Base-by-base conservation (phyloP, 192 early-diverging fungal genomes). In the Thamnidium elegans region DNA sequence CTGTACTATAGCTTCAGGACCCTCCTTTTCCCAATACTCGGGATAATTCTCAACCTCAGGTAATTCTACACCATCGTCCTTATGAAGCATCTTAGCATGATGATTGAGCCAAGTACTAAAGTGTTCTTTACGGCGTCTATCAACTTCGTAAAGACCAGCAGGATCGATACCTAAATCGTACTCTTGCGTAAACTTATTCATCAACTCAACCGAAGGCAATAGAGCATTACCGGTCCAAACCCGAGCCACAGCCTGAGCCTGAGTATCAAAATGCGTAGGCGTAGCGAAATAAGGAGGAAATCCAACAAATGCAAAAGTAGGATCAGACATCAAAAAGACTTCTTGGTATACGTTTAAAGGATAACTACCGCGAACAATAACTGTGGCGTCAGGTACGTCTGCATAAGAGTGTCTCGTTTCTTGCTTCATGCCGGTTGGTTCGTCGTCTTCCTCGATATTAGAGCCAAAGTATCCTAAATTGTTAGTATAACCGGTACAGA, bases 401-500 rank as follows among this genome's bases (percentile, higher is more conserved):
- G 44, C 14, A 7, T 19, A 43, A 4, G 21, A 8, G 15, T 39
- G 15, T 0, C 26, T 20, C 0, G 42, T 17, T 15, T 14, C 14
- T 43, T 9, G 19, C 43, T 59, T 20, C 11, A 19, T 15, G 14
- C 20, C 13, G 4, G 36, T 15, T 11, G 11, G 9, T 11, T 21
- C n/a, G 17, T 26, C 11, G 7, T 19, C 26, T 7, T 30, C 51
- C 20, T 73, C 58, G 3, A 26, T 26, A 2, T 26, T 26, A 3
- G 26, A 2, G 43, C 80, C 74, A 46, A 89, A 55, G 55, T 81
- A 84, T 0, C 78, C 78, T 55, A 76, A 72, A 10, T 77, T 72
- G 63, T 78, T 81, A 3, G 76, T 50, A 69, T 85, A 88, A 3
- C 88, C 88, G 0, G 88, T 90, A 58, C 84, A 85, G 50, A 78